Conservation (phyloP, 495 filamentous ascomycete species). For the Neurospora terricola region DNA sequence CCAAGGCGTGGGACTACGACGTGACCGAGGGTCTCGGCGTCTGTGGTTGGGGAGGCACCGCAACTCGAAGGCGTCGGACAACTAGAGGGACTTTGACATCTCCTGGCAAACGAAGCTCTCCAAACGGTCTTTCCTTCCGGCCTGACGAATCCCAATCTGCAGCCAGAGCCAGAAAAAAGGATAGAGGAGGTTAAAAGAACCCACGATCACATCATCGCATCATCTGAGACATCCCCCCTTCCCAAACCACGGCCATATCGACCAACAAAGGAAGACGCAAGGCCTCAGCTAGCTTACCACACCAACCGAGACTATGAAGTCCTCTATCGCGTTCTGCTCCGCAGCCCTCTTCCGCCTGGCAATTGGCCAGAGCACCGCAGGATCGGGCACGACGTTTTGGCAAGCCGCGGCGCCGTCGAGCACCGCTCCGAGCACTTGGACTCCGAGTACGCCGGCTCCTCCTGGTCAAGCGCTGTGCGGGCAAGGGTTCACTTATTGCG, state of each 20-base stretch:
- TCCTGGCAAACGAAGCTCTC: neutral
- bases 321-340: neutral
- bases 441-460: constrained; percentile 5
- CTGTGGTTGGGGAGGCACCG: neutral
- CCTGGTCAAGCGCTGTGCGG: constrained; percentile 20
- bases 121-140: neutral
- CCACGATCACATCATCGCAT: neutral
- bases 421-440: neutral
- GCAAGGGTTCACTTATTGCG: constrained; percentile 36
- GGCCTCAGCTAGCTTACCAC: no score
- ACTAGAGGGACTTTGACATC: neutral
- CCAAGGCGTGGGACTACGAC: neutral
- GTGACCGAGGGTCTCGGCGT: neutral
- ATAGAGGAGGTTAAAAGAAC: neutral
- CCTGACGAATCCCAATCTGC: neutral
- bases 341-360: constrained; percentile 5
- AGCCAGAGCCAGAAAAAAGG: neutral
- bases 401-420: constrained; percentile 2
- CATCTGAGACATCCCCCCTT: neutral
- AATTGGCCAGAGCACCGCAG: constrained; percentile 4
- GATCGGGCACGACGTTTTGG: neutral
- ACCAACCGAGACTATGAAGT: no score
- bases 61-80: neutral
- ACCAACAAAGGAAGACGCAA: no score
- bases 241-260: neutral